Evolutionary conservation across 2,329 filamentous ascomycete species (phyloP).

Genomic region (Massarina eburnea): DNA sequence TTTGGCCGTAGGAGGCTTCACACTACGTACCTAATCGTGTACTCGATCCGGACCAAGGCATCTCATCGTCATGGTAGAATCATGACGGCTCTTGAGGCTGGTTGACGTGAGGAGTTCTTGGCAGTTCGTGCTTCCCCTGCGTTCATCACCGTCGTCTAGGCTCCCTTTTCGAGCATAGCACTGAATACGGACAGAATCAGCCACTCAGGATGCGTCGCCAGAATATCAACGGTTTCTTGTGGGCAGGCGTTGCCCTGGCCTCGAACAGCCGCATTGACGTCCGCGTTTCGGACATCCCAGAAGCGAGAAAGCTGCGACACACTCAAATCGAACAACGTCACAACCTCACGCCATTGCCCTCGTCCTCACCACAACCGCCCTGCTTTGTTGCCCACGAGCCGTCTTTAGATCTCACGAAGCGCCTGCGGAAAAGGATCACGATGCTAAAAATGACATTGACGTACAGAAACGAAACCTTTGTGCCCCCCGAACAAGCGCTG

Average conservation of each 20-base stretch:
- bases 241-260: constrained; percentile 9
- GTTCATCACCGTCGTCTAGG: constrained; percentile 14
- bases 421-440: constrained; percentile 8
- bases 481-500: constrained; percentile 22
- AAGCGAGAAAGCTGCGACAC: constrained; percentile 21
- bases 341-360: constrained; percentile 14
- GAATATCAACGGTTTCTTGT: constrained; percentile 8
- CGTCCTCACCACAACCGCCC: constrained; percentile 26
- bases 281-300: constrained; percentile 19
- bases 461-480: constrained; percentile 30
- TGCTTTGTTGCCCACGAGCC: constrained; percentile 10
- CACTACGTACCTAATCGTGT: too few relatives aligned
- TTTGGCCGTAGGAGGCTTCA: too few relatives aligned
- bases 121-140: background rate
- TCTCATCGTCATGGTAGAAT: too few relatives aligned
- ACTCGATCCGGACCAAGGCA: too few relatives aligned
- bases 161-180: background rate
- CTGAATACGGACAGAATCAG: constrained; percentile 1
- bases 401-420: constrained; percentile 18
- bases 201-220: background rate
- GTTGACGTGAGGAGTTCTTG: background rate
- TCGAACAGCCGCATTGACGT: constrained; percentile 7
- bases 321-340: constrained; percentile 15
- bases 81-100: too few relatives aligned
- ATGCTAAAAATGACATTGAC: constrained; percentile 13